Percentiles rank a stretch among this genome's conserved stretches.
These are phyloP conservation scores for Limonium bicolor DNA, from an alignment of 148 eudicot species.

Conservation along the genomic window DNA sequence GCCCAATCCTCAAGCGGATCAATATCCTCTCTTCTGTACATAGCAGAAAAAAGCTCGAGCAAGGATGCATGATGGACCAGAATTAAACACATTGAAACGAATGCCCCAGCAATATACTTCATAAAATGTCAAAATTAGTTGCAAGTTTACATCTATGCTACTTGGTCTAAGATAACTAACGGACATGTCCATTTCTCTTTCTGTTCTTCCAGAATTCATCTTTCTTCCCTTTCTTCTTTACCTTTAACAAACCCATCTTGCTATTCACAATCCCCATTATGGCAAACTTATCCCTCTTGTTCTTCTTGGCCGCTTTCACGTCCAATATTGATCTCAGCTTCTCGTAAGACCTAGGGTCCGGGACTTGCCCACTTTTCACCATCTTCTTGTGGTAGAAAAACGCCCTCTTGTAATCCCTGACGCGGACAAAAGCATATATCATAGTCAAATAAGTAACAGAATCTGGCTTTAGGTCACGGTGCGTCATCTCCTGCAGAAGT, in stretches of 20 bases:
- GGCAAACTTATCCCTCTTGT: slow-evolving; percentile 67
- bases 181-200: no score
- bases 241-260: slow-evolving; percentile 46
- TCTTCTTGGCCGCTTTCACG: slow-evolving; percentile 66
- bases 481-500: slow-evolving; percentile 68
- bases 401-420: slow-evolving; percentile 82
- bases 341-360: slow-evolving; percentile 61
- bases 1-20: no score
- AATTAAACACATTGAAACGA: no score
- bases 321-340: slow-evolving; percentile 69
- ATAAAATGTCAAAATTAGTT: no score
- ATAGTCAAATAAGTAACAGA: slow-evolving; percentile 76
- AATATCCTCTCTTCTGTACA: no score
- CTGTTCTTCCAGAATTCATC: slow-evolving; percentile 86
- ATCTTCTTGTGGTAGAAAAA: slow-evolving; percentile 76
- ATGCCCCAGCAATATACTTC: no score
- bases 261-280: slow-evolving; percentile 68
- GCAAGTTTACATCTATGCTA: no score
- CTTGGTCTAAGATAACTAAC: no score
- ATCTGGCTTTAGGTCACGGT: slow-evolving; percentile 64
- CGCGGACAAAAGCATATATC: slow-evolving; percentile 85
- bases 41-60: no score
- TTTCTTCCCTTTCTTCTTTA: slow-evolving; percentile 55
- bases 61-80: no score
- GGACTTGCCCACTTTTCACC: slow-evolving; percentile 79